A percentile compares a stretch with the other conserved stretches of the same genome.
Evolutionary conservation across 768 basidiomycete species (phyloP).

Genomic region (Mycena amicta): DNA sequence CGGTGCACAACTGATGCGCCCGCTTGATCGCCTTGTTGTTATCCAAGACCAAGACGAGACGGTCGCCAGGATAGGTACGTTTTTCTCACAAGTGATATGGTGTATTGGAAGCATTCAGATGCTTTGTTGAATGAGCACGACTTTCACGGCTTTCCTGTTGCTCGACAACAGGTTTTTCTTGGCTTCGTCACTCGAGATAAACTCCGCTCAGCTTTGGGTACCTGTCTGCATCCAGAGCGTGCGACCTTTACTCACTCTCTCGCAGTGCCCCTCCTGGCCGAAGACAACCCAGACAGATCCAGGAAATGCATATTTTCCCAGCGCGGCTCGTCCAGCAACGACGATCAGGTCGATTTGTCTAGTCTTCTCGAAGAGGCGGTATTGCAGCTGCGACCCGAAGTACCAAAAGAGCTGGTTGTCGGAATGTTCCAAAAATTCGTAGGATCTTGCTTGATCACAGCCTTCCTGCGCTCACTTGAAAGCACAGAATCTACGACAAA

Average conservation of each 20-base stretch:
- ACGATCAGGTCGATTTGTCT: conserved; percentile 40
- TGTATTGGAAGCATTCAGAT: conserved; percentile 30
- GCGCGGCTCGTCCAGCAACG: conserved; percentile 28
- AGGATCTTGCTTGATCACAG: conserved; percentile 1
- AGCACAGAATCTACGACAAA: conserved; percentile 64
- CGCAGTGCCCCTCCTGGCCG: conserved; percentile 30
- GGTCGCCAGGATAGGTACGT: conserved; percentile 51
- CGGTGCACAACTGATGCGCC: conserved; percentile 63
- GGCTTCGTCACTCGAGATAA: conserved; percentile 66
- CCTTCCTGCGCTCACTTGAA: not conserved
- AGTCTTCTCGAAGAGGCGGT: conserved; percentile 49
- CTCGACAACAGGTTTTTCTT: conserved; percentile 50
- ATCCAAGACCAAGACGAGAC: conserved; percentile 53
- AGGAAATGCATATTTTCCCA: conserved; percentile 48
- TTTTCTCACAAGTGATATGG: not conserved
- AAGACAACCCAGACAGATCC: conserved; percentile 30
- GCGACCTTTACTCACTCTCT: not conserved
- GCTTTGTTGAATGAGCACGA: conserved; percentile 43
- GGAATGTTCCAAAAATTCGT: conserved; percentile 78
- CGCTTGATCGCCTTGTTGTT: conserved; percentile 49
- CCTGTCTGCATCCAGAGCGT: conserved; percentile 8
- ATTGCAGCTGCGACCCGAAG: conserved; percentile 66
- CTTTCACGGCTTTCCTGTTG: conserved; percentile 70
- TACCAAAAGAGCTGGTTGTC: conserved; percentile 71
- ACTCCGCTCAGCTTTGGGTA: conserved; percentile 43